Evolutionary conservation across 306 rosid species (phyloP).

Genomic region (Castanospermum australe): DNA sequence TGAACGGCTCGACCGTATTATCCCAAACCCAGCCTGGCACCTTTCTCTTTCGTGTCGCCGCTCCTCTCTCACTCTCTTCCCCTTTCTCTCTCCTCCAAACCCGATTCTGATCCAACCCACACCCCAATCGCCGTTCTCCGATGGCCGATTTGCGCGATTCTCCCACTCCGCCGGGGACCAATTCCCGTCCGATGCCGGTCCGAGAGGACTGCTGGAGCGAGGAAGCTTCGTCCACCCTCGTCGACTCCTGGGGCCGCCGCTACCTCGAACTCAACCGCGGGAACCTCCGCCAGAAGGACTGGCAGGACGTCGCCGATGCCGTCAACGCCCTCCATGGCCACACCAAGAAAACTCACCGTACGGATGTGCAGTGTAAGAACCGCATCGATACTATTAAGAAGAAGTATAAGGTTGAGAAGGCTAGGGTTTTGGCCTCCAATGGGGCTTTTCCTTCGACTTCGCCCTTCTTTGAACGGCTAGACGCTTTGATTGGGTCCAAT

Average conservation of each 20-base stretch:
- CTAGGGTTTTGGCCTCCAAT: slow-evolving; percentile 69
- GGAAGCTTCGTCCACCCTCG: slow-evolving; percentile 87
- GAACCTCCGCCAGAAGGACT: slow-evolving; percentile 94
- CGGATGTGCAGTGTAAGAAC: slow-evolving; percentile 96
- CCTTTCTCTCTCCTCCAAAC: slow-evolving; percentile 10
- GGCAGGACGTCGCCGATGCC: slow-evolving; percentile 97
- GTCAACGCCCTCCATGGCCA: slow-evolving; percentile 92
- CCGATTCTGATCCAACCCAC: slow-evolving; percentile 14
- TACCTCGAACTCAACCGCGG: slow-evolving; percentile 94
- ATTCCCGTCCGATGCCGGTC: slow-evolving; percentile 67
- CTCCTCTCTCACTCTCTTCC: slow-evolving; percentile 30
- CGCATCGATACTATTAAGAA: slow-evolving; percentile 94
- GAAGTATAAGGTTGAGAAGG: slow-evolving; percentile 90
- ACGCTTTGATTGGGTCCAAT: slow-evolving; percentile 62
- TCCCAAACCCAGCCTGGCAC: slow-evolving; percentile 60
- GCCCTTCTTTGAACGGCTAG: slow-evolving; percentile 79
- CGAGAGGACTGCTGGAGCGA: slow-evolving; percentile 98
- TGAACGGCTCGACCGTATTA: slow-evolving; percentile 80
- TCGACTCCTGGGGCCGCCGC: slow-evolving; percentile 94
- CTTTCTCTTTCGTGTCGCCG: slow-evolving; percentile 62
- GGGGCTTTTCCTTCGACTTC: slow-evolving; percentile 55
- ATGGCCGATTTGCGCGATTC: slow-evolving; percentile 75
- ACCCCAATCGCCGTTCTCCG: slow-evolving; percentile 16
- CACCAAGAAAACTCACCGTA: slow-evolving; percentile 85
- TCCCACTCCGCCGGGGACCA: slow-evolving; percentile 42